Conservation (phyloP, 2,329 filamentous ascomycete species). For the Hortaea werneckii region DNA sequence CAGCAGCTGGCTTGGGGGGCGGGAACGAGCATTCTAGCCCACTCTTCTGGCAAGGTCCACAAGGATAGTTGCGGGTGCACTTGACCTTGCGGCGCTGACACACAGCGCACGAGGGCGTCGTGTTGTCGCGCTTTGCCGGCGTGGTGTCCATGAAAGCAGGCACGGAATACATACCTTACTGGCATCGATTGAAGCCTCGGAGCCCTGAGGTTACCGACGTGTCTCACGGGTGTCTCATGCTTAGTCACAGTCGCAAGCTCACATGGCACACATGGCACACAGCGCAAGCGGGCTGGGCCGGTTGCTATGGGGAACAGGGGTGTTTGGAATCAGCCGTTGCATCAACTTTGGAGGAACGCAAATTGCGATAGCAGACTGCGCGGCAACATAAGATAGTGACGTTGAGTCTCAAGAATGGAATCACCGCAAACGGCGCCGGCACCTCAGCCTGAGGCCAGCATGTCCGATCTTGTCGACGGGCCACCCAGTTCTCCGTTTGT, state of each 20-base stretch:
- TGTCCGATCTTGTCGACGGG: constrained; percentile 24
- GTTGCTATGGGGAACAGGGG: no score
- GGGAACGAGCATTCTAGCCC: constrained; percentile 15
- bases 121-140: not conserved
- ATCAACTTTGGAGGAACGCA: no score
- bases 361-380: no score
- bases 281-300: no score
- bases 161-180: not conserved
- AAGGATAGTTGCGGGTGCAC: constrained; percentile 16
- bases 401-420: constrained; percentile 9
- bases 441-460: constrained; percentile 9
- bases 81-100: constrained; percentile 14
- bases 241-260: no score
- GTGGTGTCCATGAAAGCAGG: not conserved
- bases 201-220: no score
- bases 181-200: no score
- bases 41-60: constrained; percentile 15
- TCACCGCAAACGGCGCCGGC: constrained; percentile 8
- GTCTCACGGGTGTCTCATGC: no score
- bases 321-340: no score
- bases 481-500: constrained; percentile 40
- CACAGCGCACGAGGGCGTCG: constrained; percentile 11
- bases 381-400: no score
- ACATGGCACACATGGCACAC: no score
- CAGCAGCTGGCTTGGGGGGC: not conserved